Evolutionary conservation across 371 early-diverging fungal species (phyloP), one percentile per base, ranked within the genome.

Genomic region (Mortierella sp.): DNA sequence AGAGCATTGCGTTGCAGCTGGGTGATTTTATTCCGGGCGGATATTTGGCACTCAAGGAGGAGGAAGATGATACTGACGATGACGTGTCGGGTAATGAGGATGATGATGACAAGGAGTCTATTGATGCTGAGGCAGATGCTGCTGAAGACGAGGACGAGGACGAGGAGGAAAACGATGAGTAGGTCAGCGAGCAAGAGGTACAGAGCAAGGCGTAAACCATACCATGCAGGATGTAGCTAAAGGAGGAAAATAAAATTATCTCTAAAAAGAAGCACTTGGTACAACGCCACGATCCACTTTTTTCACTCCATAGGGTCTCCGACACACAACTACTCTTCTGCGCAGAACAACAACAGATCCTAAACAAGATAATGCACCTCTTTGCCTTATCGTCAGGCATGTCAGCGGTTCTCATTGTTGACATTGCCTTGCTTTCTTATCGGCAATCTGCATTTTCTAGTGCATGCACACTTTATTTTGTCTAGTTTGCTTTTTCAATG

Each of bases 21-120:
- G 55, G 57, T 13, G 86, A 86, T 13, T 86, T 86, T 69, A 4
- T 79, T 24, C 86, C 86, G 3, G 82, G 82, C 19, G 77, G 76
- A n/a, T 19, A 67, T 3, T n/a, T 73, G 64, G 71, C 43, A 10
- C 21, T 53, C 48, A 67, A 69, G n/a, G 57, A 73, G 43, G 26
- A 53, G 26, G 73, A n/a, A 8, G 73, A 73, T 26, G 43, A n/a
- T 44, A 44, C 44, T 24, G 76, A 51, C 3, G n/a, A 5, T 5
- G 57, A 57, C 5, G 74, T 51, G 44, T 21, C 34, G 26, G 55
- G 31, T 28, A 40, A 28, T 0, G 40, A 44, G 26, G 54, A 70
- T 0, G 54, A 69, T 1, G 40, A 53, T 2, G 69, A 40, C 0
- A 61, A 57, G 28, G 57, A 73, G 74, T 13, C 48, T 43, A 61